Percentiles rank a stretch among this genome's conserved stretches.
Conservation (phyloP, 352 stramenopile species). For the Globisporangium parvum region DNA sequence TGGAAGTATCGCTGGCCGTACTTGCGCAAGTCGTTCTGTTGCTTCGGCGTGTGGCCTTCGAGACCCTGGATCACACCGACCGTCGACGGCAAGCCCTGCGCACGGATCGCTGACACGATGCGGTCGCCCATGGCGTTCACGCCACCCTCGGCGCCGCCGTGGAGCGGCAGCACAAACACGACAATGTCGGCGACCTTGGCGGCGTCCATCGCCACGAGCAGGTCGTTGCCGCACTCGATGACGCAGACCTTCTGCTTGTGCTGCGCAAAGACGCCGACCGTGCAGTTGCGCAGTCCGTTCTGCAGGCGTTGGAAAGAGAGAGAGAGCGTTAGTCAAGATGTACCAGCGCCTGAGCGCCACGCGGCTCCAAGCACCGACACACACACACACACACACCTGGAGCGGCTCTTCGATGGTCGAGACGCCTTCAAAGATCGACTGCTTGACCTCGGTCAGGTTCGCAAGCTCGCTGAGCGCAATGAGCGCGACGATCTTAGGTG, state of each 20-base stretch:
- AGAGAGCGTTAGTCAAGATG: conserved; percentile 1
- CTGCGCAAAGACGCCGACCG: conserved; percentile 60
- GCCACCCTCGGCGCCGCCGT: conserved; percentile 75
- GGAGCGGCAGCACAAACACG: conserved; percentile 71
- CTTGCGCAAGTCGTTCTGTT: conserved; percentile 75
- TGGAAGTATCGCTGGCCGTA: conserved; percentile 86
- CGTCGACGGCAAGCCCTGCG: conserved; percentile 87
- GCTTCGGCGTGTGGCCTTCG: conserved; percentile 62
- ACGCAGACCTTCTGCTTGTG: conserved; percentile 89
- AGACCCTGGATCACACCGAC: conserved; percentile 84
- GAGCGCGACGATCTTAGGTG: conserved; percentile 83
- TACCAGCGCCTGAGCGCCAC: not conserved
- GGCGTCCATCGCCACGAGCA: conserved; percentile 76
- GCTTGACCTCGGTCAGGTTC: conserved; percentile 54
- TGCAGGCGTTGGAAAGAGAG: not conserved
- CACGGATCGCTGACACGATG: conserved; percentile 90
- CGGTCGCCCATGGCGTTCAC: conserved; percentile 83
- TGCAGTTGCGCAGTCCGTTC: conserved; percentile 56
- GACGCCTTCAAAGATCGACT: conserved; percentile 58
- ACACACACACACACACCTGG: conserved; percentile 10
- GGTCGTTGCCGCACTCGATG: conserved; percentile 75
- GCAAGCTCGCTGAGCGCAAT: conserved; percentile 71
- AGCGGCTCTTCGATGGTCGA: conserved; percentile 49
- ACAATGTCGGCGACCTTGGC: conserved; percentile 84
- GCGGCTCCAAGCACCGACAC: not conserved